Evolutionary conservation across 2,329 filamentous ascomycete species (phyloP).

Genomic region (Parastagonospora nodorum): DNA sequence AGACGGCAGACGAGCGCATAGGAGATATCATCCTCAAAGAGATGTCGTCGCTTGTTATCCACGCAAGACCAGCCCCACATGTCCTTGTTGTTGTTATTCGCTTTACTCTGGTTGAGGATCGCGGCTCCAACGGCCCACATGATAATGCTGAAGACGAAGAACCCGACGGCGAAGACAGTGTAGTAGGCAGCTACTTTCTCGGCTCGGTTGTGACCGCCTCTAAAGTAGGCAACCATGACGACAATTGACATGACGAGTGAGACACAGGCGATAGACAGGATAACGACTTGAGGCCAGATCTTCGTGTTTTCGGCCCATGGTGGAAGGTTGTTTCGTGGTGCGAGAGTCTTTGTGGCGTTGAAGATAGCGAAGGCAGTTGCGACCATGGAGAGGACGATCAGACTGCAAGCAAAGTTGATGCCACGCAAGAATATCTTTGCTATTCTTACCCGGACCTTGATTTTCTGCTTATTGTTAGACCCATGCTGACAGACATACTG

Average conservation of each 20-base stretch:
- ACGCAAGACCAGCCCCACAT: constrained; percentile 99
- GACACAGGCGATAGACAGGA: constrained; percentile 77
- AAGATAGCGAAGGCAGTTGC: constrained; percentile 90
- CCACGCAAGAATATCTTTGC: constrained; percentile 95
- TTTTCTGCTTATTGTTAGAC: constrained; percentile 68
- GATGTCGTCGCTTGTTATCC: constrained; percentile 76
- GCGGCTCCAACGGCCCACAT: constrained; percentile 91
- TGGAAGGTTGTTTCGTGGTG: constrained; percentile 77
- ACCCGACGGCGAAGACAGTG: constrained; percentile 88
- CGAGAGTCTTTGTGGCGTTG: constrained; percentile 78
- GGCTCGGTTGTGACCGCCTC: constrained; percentile 83
- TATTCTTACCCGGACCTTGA: constrained; percentile 87
- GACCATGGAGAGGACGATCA: constrained; percentile 92
- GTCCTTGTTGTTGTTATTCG: constrained; percentile 77
- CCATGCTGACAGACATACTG: neutral
- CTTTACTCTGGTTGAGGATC: constrained; percentile 78
- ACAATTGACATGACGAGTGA: constrained; percentile 79
- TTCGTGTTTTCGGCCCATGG: constrained; percentile 82
- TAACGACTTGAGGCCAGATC: constrained; percentile 86
- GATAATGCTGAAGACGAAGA: constrained; percentile 90
- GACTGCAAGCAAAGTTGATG: constrained; percentile 94
- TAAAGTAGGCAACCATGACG: constrained; percentile 85
- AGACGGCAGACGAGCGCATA: constrained; percentile 92
- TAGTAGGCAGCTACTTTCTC: constrained; percentile 96
- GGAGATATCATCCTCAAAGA: constrained; percentile 81